Evolutionary conservation across 768 basidiomycete species (phyloP).

Genomic region (Mycena belliarum): DNA sequence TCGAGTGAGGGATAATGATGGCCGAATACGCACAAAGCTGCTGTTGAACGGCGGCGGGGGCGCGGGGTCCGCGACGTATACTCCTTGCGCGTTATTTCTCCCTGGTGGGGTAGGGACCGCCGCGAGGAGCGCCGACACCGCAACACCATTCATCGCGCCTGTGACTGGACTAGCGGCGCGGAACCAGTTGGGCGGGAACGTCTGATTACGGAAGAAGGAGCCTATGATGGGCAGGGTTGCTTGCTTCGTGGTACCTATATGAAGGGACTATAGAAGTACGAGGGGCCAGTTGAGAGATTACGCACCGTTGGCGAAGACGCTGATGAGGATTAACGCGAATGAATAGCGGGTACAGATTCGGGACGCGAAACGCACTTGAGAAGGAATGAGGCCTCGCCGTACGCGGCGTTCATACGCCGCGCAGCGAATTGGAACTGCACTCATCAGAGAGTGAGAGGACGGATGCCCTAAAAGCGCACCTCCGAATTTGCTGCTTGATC

Average conservation of each 20-base stretch:
- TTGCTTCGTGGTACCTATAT: constrained; percentile 19
- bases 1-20: too few species aligned
- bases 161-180: constrained; percentile 13
- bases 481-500: constrained; percentile 17
- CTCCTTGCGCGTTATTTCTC: constrained; percentile 16
- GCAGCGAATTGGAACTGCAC: constrained; percentile 13
- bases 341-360: not conserved
- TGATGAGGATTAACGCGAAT: not conserved
- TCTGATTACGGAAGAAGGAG: constrained; percentile 17
- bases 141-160: not conserved
- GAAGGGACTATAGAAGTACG: not conserved
- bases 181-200: constrained; percentile 18
- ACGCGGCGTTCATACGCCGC: constrained; percentile 7
- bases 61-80: constrained; percentile 14
- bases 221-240: constrained; percentile 12
- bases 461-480: not conserved
- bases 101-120: constrained; percentile 5
- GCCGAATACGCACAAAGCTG: too few species aligned
- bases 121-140: not conserved
- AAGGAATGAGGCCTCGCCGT: not conserved
- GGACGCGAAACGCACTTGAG: not conserved
- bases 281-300: not conserved
- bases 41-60: constrained; percentile 19
- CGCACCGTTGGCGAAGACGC: constrained; percentile 19
- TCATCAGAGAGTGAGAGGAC: not conserved